Base-by-base conservation (phyloP, 192 early-diverging fungal genomes). In the Coemansia sp. region DNA sequence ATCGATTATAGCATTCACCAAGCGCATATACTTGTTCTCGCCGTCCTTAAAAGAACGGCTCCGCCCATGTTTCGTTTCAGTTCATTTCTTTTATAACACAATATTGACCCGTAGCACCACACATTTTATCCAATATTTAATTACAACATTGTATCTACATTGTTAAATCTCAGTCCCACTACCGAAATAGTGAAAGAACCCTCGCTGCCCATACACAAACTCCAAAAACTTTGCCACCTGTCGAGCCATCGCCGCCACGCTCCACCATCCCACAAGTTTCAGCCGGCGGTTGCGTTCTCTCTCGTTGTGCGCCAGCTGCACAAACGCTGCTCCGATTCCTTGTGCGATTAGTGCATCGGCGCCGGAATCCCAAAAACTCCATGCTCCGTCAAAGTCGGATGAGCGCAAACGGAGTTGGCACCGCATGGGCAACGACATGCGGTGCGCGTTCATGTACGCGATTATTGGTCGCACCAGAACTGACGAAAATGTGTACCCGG, bases 391-490 rank as follows among this genome's bases (percentile, higher is more conserved):
- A 77, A 95, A 96, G 61, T 95, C 90, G 40, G 83, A 90, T 26
- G 90, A 50, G 52, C 88, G 84, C 77, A 94, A 84, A 38, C 87
- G 87, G 12, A 93, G 84, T 36, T 87, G 87, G 71, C 91, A 92
- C 25, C 87, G 85, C 69, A 98, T 86, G 2, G 91, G 87, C 22
- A 94, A 89, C 38, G 88, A 85, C 17, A 90, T 94, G n/a, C 89
- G 86, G 65, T 95, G 90, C 3, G 91, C 86, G 69, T 97, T 97
- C 86, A 98, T 91, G 64, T 91, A 98, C 12, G 87, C 97, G 0
- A 97, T 94, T 42, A 97, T 84, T 1, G 97, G 95, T 4, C 97
- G 87, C 21, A 97, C 89, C 60, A 96, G 79, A 19, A 95, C 94
- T 19, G 87, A 87, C 59, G 82, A 90, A 52, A 96, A 67, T 5